Conservation (phyloP, 2,329 filamentous ascomycete genomes). For the Pseudogymnoascus sp. region DNA sequence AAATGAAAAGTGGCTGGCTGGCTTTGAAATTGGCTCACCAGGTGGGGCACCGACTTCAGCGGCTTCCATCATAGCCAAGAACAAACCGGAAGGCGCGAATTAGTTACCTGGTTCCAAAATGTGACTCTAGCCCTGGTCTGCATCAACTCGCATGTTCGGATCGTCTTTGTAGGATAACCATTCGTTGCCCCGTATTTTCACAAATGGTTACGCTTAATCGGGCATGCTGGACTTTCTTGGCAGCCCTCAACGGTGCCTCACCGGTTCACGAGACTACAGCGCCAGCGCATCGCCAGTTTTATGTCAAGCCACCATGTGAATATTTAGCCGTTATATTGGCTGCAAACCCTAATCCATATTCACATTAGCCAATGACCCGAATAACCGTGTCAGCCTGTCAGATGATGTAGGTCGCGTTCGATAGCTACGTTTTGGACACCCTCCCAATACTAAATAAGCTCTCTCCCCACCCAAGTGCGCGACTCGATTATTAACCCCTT, state of each 20-base stretch:
- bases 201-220: not conserved
- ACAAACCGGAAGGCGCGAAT: not conserved
- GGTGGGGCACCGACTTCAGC: not conserved
- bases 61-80: not conserved
- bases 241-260: not conserved
- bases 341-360: not conserved
- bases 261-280: not conserved
- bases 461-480: not conserved
- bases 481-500: too few relatives aligned
- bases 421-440: not conserved
- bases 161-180: not conserved
- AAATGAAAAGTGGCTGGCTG: not conserved
- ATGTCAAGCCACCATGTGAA: not conserved
- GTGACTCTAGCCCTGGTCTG: not conserved
- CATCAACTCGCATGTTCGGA: not conserved
- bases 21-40: not conserved
- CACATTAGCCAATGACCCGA: not conserved
- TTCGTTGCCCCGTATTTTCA: not conserved
- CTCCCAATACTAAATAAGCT: not conserved
- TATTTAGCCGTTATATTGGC: too few relatives aligned
- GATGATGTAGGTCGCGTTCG: not conserved
- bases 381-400: too few relatives aligned
- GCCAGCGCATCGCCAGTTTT: not conserved
- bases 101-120: not conserved
- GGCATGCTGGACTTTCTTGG: not conserved